These are phyloP conservation scores for Theileria orientalis DNA, from an alignment of 169 alveolate genomes.

Conservation along the genomic window DNA sequence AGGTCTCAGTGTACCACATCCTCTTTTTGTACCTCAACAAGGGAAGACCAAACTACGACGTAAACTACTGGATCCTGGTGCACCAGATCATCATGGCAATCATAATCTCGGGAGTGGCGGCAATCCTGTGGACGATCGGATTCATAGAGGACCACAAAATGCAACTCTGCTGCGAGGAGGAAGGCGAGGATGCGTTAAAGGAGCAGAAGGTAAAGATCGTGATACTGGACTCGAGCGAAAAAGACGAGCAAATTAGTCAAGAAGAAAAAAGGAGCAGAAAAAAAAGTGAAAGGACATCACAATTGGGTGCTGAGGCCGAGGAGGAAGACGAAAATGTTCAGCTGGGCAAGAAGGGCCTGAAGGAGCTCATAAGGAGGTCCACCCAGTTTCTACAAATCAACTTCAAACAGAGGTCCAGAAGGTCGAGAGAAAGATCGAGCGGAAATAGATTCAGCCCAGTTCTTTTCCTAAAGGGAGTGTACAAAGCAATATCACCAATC, in stretches of 20 bases:
- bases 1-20: constrained; percentile 21
- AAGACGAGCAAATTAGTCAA: not conserved
- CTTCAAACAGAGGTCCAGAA: not conserved
- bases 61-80: constrained; percentile 19
- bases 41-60: not conserved
- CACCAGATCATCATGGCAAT: constrained; percentile 14
- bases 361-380: not conserved
- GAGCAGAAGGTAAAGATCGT: not conserved
- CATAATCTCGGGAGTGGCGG: constrained; percentile 25
- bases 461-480: not conserved
- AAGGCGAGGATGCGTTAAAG: not conserved
- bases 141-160: not conserved
- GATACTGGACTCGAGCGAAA: not conserved
- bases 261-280: not conserved
- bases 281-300: too few species aligned
- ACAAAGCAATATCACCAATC: constrained; percentile 14
- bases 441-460: not conserved
- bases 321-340: not conserved
- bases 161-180: not conserved
- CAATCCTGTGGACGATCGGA: constrained; percentile 18
- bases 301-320: too few species aligned
- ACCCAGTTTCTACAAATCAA: not conserved
- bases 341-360: not conserved
- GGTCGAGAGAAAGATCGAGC: too few species aligned
- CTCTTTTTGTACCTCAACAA: not conserved